These are phyloP conservation scores for Cryphonectria carpinicola DNA, from an alignment of 2,329 filamentous ascomycete genomes.

Conservation along the genomic window DNA sequence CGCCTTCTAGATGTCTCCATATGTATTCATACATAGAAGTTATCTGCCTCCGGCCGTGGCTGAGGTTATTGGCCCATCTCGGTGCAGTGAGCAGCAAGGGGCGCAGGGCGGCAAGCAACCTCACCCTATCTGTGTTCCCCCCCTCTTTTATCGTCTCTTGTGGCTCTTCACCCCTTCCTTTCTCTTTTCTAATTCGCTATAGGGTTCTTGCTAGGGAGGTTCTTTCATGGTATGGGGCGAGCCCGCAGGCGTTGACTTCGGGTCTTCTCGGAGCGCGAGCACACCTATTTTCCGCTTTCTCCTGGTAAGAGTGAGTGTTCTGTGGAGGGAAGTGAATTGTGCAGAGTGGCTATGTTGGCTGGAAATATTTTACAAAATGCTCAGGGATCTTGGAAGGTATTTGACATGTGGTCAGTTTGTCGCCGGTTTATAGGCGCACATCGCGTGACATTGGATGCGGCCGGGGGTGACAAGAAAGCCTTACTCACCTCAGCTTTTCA, in stretches of 20 bases:
- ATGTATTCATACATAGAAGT: background rate
- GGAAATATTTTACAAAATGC: background rate
- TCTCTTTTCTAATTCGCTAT: too few relatives aligned
- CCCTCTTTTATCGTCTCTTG: too few relatives aligned
- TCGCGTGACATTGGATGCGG: background rate
- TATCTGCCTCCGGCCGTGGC: background rate
- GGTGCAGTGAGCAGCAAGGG: background rate
- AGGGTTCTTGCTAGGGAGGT: too few relatives aligned
- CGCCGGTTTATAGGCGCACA: background rate
- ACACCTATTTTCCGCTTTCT: too few relatives aligned
- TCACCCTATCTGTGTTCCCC: background rate
- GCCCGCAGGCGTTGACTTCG: background rate
- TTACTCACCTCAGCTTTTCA: background rate
- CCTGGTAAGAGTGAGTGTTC: background rate
- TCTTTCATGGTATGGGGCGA: background rate
- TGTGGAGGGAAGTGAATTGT: background rate
- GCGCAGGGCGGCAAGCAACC: background rate
- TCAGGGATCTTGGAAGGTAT: rapidly evolving
- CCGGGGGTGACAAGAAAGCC: background rate
- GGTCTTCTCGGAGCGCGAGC: background rate
- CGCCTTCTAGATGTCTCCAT: background rate
- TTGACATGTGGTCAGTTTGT: background rate
- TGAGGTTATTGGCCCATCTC: background rate
- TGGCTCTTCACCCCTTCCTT: background rate
- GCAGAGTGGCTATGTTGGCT: background rate